Percentiles rank a stretch among this genome's conserved stretches.
phyloP scores from a whole-genome alignment of 345 rosid genomes.

The Salix koriyanagi region DNA sequence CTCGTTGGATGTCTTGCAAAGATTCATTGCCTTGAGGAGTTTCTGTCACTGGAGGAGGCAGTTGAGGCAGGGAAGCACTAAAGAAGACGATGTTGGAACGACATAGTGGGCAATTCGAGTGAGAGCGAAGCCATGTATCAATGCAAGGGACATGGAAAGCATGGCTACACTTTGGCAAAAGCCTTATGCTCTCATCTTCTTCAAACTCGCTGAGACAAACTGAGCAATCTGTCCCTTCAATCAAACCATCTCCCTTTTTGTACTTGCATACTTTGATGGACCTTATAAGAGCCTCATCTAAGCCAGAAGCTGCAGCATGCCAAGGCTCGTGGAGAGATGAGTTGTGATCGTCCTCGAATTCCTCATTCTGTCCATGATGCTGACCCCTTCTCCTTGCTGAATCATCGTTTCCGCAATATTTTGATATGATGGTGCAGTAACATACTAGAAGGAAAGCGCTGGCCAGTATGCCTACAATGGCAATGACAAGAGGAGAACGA shows the following conservation, averaged over 20 bases:
- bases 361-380: constrained; percentile 27
- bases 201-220: constrained; percentile 84
- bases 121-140: constrained; percentile 84
- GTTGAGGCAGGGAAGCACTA: constrained; percentile 25
- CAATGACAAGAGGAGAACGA: constrained; percentile 77
- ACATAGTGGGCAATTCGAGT: constrained; percentile 85
- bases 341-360: constrained; percentile 34
- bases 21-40: constrained; percentile 24
- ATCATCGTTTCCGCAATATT: constrained; percentile 42
- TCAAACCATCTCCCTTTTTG: constrained; percentile 46
- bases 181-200: constrained; percentile 69
- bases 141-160: constrained; percentile 79
- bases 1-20: constrained; percentile 5
- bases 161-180: constrained; percentile 83
- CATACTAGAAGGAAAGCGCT: constrained; percentile 74
- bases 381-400: constrained; percentile 26
- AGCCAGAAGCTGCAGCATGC: constrained; percentile 41
- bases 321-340: constrained; percentile 57
- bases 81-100: constrained; percentile 56
- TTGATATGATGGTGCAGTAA: constrained; percentile 75
- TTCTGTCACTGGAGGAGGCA: constrained; percentile 27
- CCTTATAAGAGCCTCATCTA: constrained; percentile 71
- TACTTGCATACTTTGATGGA: constrained; percentile 63
- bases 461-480: constrained; percentile 67
- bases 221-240: constrained; percentile 70